A percentile compares a stretch with the other conserved stretches of the same genome.
These are phyloP conservation scores for Ogataea saltuana DNA, from an alignment of 805 yeast genomes.

Conservation along the genomic window DNA sequence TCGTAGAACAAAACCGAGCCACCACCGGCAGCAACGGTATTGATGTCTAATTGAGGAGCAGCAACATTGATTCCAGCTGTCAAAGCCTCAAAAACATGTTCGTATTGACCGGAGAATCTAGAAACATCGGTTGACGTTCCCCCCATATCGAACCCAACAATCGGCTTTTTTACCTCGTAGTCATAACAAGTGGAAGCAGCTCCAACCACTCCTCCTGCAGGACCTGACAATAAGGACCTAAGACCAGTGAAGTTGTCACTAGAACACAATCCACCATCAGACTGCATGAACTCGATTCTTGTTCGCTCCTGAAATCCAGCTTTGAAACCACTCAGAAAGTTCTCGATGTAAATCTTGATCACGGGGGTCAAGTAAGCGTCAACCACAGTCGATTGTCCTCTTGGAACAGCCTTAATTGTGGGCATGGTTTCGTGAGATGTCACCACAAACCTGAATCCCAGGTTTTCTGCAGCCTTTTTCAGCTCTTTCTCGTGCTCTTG, in stretches of 20 bases:
- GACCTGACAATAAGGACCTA: conserved; percentile 55
- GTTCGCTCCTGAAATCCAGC: conserved; percentile 34
- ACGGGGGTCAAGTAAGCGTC: conserved; percentile 47
- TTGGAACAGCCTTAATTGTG: conserved; percentile 38
- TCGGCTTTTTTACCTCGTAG: conserved; percentile 19
- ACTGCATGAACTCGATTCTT: conserved; percentile 54
- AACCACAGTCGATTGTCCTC: conserved; percentile 42
- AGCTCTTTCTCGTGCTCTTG: conserved; percentile 39
- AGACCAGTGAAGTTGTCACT: conserved; percentile 54
- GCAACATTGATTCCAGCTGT: conserved; percentile 37
- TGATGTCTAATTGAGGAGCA: conserved; percentile 36
- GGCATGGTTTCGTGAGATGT: conserved; percentile 40
- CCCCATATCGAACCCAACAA: conserved; percentile 39
- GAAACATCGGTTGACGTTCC: conserved; percentile 40
- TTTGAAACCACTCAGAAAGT: conserved; percentile 36
- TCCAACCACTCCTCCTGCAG: conserved; percentile 64
- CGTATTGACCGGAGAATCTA: conserved; percentile 29
- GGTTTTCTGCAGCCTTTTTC: conserved; percentile 34
- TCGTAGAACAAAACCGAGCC: conserved; percentile 65
- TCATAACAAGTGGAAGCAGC: conserved; percentile 53
- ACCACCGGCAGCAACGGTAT: conserved; percentile 40
- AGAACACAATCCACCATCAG: conserved; percentile 56
- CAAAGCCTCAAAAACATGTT: conserved; percentile 32
- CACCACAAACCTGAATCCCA: conserved; percentile 51
- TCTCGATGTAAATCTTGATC: conserved; percentile 39